Conservation (phyloP, 441 rosid genomes). For the Gossypium gossypioides region DNA sequence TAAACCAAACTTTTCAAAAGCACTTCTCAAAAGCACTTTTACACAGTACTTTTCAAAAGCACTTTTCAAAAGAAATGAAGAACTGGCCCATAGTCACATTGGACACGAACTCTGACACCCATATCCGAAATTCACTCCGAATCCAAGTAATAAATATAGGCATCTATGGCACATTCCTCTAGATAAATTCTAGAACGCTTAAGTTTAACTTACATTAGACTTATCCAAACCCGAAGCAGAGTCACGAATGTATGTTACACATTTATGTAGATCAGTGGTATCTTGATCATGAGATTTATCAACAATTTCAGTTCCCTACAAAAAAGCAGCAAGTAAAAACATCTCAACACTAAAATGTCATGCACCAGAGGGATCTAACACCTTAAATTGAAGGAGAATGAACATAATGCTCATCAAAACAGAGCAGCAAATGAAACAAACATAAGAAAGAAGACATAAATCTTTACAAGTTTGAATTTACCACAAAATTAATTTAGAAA, state of each 20-base stretch:
- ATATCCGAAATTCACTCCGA: neutral
- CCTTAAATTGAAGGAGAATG: neutral
- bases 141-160: neutral
- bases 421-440: neutral
- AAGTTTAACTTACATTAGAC: conserved; percentile 40
- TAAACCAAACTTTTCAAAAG: too few relatives aligned
- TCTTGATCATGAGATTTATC: conserved; percentile 86
- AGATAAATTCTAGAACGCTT: neutral
- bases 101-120: neutral
- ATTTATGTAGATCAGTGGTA: conserved; percentile 86
- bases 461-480: neutral
- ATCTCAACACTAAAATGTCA: conserved; percentile 9
- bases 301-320: conserved; percentile 66
- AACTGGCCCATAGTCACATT: neutral
- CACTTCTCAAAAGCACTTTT: too few relatives aligned
- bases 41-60: too few relatives aligned
- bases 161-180: too few relatives aligned
- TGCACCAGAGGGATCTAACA: neutral
- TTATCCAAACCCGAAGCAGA: conserved; percentile 34
- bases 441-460: neutral
- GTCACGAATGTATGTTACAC: conserved; percentile 43
- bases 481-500: neutral
- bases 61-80: too few relatives aligned
- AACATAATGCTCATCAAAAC: neutral
- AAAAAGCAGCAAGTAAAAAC: conserved; percentile 7